These are phyloP conservation scores for Aspergillus panamensis DNA, from an alignment of 495 filamentous ascomycete species.

Conservation along the genomic window DNA sequence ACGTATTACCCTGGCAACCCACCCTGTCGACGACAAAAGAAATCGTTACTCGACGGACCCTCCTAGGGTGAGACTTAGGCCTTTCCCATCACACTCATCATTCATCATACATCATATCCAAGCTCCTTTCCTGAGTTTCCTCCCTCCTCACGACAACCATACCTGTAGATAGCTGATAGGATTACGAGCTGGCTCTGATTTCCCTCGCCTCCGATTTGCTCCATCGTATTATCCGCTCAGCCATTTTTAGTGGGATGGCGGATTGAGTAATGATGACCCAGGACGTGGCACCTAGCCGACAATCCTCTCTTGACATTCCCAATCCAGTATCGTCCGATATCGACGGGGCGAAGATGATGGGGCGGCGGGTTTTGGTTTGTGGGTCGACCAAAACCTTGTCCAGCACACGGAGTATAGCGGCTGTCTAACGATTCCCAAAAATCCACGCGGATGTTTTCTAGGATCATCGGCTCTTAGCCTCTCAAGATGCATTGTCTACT, in stretches of 20 bases:
- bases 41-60: neutral
- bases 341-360: neutral
- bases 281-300: slow-evolving; percentile 1
- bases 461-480: neutral
- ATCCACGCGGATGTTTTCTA: slow-evolving; percentile 8
- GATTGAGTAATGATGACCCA: neutral
- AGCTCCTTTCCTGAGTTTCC: neutral
- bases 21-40: neutral
- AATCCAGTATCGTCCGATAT: neutral
- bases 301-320: neutral
- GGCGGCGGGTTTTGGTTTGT: neutral
- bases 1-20: neutral
- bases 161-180: neutral
- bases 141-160: neutral
- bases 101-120: neutral
- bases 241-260: neutral
- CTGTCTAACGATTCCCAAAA: neutral
- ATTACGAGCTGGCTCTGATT: neutral
- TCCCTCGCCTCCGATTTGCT: slow-evolving; percentile 11
- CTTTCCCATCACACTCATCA: neutral
- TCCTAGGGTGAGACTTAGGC: neutral
- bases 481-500: slow-evolving; percentile 11
- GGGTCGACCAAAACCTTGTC: slow-evolving; percentile 11
- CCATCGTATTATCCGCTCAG: slow-evolving; percentile 2
- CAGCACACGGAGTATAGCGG: neutral